Percentiles rank a stretch among this genome's conserved stretches.
Evolutionary conservation across 1,284 basidiomycete genomes (phyloP).

Genomic region (Hypsizygus ulmarius): DNA sequence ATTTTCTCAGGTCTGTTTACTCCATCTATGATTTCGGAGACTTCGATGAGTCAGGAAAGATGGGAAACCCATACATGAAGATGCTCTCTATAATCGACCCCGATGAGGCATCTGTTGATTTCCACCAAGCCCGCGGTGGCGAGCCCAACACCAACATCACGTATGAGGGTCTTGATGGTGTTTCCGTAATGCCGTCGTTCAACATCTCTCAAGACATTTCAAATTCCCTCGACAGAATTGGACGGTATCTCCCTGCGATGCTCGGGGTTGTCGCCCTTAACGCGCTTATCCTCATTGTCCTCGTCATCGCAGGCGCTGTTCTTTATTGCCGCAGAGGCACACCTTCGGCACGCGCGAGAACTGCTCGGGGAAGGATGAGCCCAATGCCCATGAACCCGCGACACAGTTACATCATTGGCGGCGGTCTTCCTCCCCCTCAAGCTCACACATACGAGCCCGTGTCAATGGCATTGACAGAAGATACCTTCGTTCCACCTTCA

Average conservation of each 20-base stretch:
- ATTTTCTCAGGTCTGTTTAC: slow-evolving; percentile 79
- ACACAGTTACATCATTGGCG: slow-evolving; percentile 37
- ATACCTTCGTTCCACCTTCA: slow-evolving; percentile 64
- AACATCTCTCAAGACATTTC: slow-evolving; percentile 56
- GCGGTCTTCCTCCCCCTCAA: slow-evolving; percentile 22
- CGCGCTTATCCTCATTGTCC: slow-evolving; percentile 59
- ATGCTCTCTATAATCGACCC: slow-evolving; percentile 68
- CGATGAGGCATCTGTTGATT: slow-evolving; percentile 64
- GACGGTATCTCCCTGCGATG: slow-evolving; percentile 63
- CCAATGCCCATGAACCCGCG: slow-evolving; percentile 50
- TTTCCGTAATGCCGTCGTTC: slow-evolving; percentile 40
- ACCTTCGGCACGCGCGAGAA: slow-evolving; percentile 35
- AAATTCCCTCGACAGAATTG: slow-evolving; percentile 56
- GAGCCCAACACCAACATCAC: slow-evolving; percentile 62
- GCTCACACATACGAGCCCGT: slow-evolving; percentile 63
- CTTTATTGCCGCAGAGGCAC: slow-evolving; percentile 47
- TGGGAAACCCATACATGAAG: slow-evolving; percentile 75
- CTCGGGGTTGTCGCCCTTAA: slow-evolving; percentile 72
- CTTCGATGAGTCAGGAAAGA: slow-evolving; percentile 56
- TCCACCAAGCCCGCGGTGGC: slow-evolving; percentile 64
- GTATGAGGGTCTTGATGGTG: slow-evolving; percentile 54
- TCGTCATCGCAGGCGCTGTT: slow-evolving; percentile 49
- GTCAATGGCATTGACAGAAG: slow-evolving; percentile 73
- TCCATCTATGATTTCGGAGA: slow-evolving; percentile 86
- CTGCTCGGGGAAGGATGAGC: slow-evolving; percentile 47